Evolutionary conservation across 2,329 filamentous ascomycete species (phyloP), one percentile per base, ranked within the genome.

Genomic region (Tolypocladium nubicola): DNA sequence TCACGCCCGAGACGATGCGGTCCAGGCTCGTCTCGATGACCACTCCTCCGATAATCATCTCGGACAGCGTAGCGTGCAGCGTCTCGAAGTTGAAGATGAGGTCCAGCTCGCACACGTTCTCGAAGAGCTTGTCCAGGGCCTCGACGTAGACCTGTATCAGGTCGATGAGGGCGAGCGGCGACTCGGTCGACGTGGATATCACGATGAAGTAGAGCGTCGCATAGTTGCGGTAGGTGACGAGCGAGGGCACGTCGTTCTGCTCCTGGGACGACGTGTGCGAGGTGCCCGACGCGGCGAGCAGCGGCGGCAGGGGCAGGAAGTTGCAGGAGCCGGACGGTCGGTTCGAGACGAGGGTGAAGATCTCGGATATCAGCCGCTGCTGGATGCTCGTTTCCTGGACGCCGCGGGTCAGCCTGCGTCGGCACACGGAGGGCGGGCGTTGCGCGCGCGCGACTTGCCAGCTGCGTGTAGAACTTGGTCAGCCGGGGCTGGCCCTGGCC

Each of bases 21-120:
- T 96, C 91, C 60, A 96, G 74, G 65, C 87, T 90, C 38, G 93
- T 97, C 76, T 97, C 93, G 30, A 97, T 86, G 19, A 97, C 93
- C 16, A 97, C 90, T 1, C 93, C 93, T 16, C 93, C 93, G 19
- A 96, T 89, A 57, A 97, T 88, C 90, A 97, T 96, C 78, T 97
- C 93, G 58, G 85, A 86, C 11, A 97, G 77, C 19, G 91, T 86
- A 10, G 93, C 89, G 76, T 99, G 94, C 66, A 99, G 79, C 19
- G 91, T 95, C 80, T 99, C 94, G 66, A 96, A 99, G 71, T 97
- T 97, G 78, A 99, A 99, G 71, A 99, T 99, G 64, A 99, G 81
- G 72, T 99, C 92, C 57, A 99, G 79, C 77, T 99, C 94, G 80
- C 94, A 99, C 11, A 99, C 94, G 70, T 99, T 97, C 75, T 97